Conservation (phyloP, 768 basidiomycete genomes). For the Tulasnella sp. region DNA sequence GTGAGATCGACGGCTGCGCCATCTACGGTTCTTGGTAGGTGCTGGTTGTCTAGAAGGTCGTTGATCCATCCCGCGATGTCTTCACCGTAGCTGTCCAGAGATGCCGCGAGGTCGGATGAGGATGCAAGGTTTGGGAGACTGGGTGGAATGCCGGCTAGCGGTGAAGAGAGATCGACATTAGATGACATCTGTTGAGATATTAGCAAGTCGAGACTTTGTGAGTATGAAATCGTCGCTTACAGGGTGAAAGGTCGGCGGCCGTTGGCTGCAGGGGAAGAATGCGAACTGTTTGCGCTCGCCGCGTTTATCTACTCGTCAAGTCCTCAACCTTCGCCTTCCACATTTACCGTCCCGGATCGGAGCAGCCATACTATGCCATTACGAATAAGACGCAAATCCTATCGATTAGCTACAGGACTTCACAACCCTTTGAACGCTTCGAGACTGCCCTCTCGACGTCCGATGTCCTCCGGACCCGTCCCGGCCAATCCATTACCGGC, state of each 20-base stretch:
- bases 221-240: not conserved
- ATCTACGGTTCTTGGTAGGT: slow-evolving; percentile 20
- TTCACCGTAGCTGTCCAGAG: slow-evolving; percentile 44
- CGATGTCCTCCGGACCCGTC: not conserved
- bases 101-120: slow-evolving; percentile 20
- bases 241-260: not conserved
- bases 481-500: slow-evolving; percentile 27
- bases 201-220: not conserved
- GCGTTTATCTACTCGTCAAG: not conserved
- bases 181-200: not conserved
- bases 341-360: not conserved
- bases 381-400: not conserved
- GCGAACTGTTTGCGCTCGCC: not conserved
- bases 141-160: not conserved
- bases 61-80: slow-evolving; percentile 66
- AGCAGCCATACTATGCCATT: not conserved
- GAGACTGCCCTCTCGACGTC: not conserved
- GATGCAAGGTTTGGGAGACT: not conserved
- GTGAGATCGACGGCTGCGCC: slow-evolving; percentile 33
- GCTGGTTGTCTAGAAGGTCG: slow-evolving; percentile 36
- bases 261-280: not conserved
- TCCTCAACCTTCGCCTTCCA: not conserved
- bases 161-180: not conserved
- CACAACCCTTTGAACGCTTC: not conserved
- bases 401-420: not conserved